Base-by-base conservation (phyloP, 208 protist species). In the Trypanosoma congolense region DNA sequence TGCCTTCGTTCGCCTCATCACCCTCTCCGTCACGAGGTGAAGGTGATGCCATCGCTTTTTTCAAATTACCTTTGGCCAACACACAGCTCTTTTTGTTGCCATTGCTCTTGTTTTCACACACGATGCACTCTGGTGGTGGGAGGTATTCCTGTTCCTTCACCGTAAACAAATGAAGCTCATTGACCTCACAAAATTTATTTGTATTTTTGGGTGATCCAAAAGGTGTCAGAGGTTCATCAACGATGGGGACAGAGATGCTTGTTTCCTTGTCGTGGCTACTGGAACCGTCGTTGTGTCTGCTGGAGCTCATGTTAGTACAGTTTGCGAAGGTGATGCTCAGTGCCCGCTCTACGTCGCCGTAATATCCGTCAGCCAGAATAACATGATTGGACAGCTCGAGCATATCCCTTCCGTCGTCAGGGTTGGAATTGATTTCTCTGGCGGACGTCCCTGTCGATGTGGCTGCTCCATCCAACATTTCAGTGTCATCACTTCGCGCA, bases 351-450 rank as follows among this genome's bases (percentile, higher is more conserved):
- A 89, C 65, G 0, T 52, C 47, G 4, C 28, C 36, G 46, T 77
- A 68, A 9, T 73, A 49, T 29, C 75, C 71, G 19, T 84, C 81
- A 0, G 70, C 50, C 29, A 89, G 74, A 33, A 89, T 41, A 26
- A 89, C 63, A 33, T 84, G 66, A 28, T 74, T 63, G 19, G 71
- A 71, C 73, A 74, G 83, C 25, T 76, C 69, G 5, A 77, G 49
- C 3, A 70, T 49, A 41, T 78, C 72, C 5, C 5, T 10, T 4
- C 9, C 10, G 25, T 49, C 42, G 16, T 21, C 29, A 41, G 49
- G 24, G 12, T 38, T 38, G 9, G 33, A 38, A 38, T 16, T 38
- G 33, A 41, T 6, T 55, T 12, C 49, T 55, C 8, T 47, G 6
- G 26, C 22, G 6, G 19, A 16, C 46, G 26, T 18, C 26, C 26